Percentiles rank a stretch among this genome's conserved stretches.
Evolutionary conservation across 352 stramenopile genomes (phyloP).

Genomic region (Elongisporangium prolatum): DNA sequence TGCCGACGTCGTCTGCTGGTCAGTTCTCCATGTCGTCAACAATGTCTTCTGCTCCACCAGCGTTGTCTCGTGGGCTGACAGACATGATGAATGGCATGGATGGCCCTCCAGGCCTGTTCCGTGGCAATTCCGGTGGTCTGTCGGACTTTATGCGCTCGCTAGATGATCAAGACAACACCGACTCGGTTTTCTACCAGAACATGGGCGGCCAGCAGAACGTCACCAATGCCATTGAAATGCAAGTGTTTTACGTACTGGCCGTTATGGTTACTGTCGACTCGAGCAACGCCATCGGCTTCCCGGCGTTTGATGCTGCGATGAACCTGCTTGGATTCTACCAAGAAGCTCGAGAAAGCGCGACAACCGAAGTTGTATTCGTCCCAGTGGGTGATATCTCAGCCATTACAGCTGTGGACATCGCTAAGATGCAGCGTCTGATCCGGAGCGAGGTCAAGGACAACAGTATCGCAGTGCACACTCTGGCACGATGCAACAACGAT

Average conservation of each 20-base stretch:
- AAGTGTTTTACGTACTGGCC: slow-evolving; percentile 78
- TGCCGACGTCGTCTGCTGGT: slow-evolving; percentile 29
- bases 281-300: slow-evolving; percentile 72
- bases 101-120: slow-evolving; percentile 60
- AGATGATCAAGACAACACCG: slow-evolving; percentile 58
- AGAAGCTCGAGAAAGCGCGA: slow-evolving; percentile 63
- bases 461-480: slow-evolving; percentile 62
- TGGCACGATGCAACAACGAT: slow-evolving; percentile 75
- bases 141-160: slow-evolving; percentile 78
- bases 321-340: slow-evolving; percentile 83
- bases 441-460: slow-evolving; percentile 69
- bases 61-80: slow-evolving; percentile 31
- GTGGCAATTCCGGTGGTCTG: slow-evolving; percentile 68
- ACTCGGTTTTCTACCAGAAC: slow-evolving; percentile 66
- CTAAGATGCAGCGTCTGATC: slow-evolving; percentile 60
- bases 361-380: slow-evolving; percentile 79
- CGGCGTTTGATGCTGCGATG: slow-evolving; percentile 62
- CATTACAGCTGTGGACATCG: slow-evolving; percentile 66
- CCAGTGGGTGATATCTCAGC: slow-evolving; percentile 68
- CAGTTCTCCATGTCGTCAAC: slow-evolving; percentile 48
- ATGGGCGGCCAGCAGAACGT: slow-evolving; percentile 34
- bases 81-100: slow-evolving; percentile 74
- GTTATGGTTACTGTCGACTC: slow-evolving; percentile 70
- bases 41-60: slow-evolving; percentile 25
- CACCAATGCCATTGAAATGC: slow-evolving; percentile 67